Base-by-base conservation (phyloP, 768 basidiomycete species). In the Dendrothele bispora region DNA sequence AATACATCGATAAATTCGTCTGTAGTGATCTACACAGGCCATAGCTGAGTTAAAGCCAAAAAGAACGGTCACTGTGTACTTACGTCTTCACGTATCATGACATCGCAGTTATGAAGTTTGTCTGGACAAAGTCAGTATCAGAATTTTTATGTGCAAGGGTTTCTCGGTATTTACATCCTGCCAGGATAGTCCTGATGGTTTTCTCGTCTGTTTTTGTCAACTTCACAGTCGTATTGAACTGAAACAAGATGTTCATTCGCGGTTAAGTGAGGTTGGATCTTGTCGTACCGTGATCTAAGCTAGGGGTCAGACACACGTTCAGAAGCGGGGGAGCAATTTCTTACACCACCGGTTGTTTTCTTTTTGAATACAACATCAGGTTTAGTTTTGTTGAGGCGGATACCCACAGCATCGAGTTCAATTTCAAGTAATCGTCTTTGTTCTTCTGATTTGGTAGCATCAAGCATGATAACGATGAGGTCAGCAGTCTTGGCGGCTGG, bases 1-100 rank as follows among this genome's bases (percentile, higher is more conserved):
- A 99, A 76, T n/a, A 98, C 91, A 62, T 99, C 97, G 53, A 99
- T 95, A 60, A 99, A 97, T 63, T 98, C 92, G 62, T 98, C 95
- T 4, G 86, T 88, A 7, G 91, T 89, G 49, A 97, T 94, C 94
- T 95, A 53, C 17, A 41, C 49, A 26, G 39, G 49, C 25, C 40
- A 43, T 50, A 48, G 37, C 30, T 5, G 29, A 51, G 17, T 48
- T 34, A 24, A 29, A 50, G 28, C 42, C 29, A 41, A 49, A 24
- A 37, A 25, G n/a, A 27, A 40, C n/a, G n/a, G n/a, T n/a, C n/a
- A n/a, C 34, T 32, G 51, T 46, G 36, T 15, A 38, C 77, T 56
- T 57, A 97, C 94, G 68, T 99, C 95, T 75, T 99, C 95, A 61
- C 97, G 79, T 57, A 99, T 92, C 93, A 98, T 95, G 7, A 98